Base-by-base conservation (phyloP, 371 early-diverging fungal species). In the Mortierella sp. region DNA sequence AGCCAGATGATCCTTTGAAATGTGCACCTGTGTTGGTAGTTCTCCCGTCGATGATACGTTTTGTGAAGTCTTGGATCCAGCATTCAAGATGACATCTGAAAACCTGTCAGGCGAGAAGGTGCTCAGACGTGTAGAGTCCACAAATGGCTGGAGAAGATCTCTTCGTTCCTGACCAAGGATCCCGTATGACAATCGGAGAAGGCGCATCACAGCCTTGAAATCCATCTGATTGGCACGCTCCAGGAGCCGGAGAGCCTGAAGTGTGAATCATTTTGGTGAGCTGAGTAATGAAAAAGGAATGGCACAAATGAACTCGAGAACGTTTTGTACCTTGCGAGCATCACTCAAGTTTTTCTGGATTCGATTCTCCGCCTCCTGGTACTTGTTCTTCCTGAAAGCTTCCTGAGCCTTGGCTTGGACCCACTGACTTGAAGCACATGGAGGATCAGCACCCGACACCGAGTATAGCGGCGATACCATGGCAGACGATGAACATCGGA, bases 191-290 rank as follows among this genome's bases (percentile, higher is more conserved):
- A 63, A 34, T 31, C 68, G 39, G n/a, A 74, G 49, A 21, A 74
- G 31, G 21, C 68, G 67, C 53, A 59, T 54, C 10, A 63, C 56
- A 2, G 68, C 44, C 57, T 67, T 74, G 27, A 63, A 29, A 21
- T 74, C 74, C 60, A 74, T 51, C 41, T 67, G 67, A 51, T 74
- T 74, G 54, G 67, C 74, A 14, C 74, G 74, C 19, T 74, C 74
- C 10, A 74, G 58, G 12, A 53, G 37, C 3, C 74, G 63, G 17
- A 74, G 74, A 60, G 74, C 67, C 74, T 74, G 40, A 41, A 34
- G 10, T 47, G 54, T 16, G 19, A 19, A 9, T 9, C 5, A 16
- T 16, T 3, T 22, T 53, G 4, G 43, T 34, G 41, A 21, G 39
- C 24, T 24, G 4, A 54, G 28, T 25, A 13, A n/a, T 0, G n/a